Evolutionary conservation across 768 basidiomycete genomes (phyloP).

Genomic region (Artomyces pyxidatus): DNA sequence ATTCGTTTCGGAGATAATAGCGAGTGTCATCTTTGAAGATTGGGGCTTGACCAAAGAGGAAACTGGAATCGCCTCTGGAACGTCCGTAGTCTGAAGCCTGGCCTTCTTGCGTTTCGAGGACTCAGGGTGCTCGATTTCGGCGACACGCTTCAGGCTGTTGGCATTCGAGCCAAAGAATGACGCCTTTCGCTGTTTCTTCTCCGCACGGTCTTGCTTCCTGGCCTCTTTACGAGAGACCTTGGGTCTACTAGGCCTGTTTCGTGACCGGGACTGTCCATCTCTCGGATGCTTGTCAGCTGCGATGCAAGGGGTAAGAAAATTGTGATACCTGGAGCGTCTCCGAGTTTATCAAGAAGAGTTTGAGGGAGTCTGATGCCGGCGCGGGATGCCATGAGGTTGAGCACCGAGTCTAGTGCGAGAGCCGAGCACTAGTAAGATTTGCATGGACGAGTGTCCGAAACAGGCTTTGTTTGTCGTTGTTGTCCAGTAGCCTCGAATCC

Average conservation of each 20-base stretch:
- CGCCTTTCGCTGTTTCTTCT: slow-evolving; percentile 56
- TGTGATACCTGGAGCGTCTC: slow-evolving; percentile 4
- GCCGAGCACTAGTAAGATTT: no score
- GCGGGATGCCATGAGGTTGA: slow-evolving; percentile 1
- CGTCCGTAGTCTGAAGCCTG: slow-evolving; percentile 20
- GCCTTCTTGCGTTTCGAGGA: slow-evolving; percentile 44
- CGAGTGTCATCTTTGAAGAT: no score
- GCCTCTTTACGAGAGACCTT: slow-evolving; percentile 47
- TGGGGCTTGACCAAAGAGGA: no score
- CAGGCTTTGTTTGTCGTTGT: neutral
- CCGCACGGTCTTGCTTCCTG: slow-evolving; percentile 53
- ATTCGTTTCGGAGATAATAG: no score
- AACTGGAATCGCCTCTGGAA: no score
- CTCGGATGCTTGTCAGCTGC: neutral
- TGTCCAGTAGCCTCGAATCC: neutral
- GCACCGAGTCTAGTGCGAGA: no score
- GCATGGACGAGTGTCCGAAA: neutral
- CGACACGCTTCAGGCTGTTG: slow-evolving; percentile 29
- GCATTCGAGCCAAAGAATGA: slow-evolving; percentile 38
- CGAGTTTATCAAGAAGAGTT: slow-evolving; percentile 8
- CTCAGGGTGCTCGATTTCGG: slow-evolving; percentile 36
- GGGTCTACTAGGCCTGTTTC: neutral
- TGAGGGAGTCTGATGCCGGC: slow-evolving; percentile 9
- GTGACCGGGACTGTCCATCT: neutral
- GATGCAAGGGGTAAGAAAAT: neutral